Percentiles rank a stretch among this genome's conserved stretches.
These are phyloP conservation scores for Claviceps sp. DNA, from an alignment of 2,329 filamentous ascomycete species.

Conservation along the genomic window DNA sequence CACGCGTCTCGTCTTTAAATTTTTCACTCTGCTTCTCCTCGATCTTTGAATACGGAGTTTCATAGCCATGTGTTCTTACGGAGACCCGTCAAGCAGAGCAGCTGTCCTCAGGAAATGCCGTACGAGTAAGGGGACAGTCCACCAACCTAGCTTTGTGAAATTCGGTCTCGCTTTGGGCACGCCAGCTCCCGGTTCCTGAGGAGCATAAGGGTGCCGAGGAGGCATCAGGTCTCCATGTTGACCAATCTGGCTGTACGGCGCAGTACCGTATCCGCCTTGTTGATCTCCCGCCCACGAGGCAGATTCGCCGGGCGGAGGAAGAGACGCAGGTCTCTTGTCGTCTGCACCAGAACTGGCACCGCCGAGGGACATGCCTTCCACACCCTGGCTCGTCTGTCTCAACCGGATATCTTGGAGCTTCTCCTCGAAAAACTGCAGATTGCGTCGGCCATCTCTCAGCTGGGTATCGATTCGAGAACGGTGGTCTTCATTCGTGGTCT, in stretches of 20 bases:
- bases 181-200: conserved; percentile 48
- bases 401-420: conserved; percentile 79
- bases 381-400: conserved; percentile 56
- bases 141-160: conserved; percentile 87
- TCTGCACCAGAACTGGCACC: conserved; percentile 21
- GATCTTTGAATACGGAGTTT: neutral
- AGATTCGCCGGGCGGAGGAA: conserved; percentile 61
- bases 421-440: conserved; percentile 92
- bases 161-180: conserved; percentile 70
- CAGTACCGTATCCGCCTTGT: conserved; percentile 45
- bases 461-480: conserved; percentile 83
- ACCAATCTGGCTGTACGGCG: conserved; percentile 42
- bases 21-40: neutral
- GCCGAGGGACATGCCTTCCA: conserved; percentile 54
- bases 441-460: conserved; percentile 84
- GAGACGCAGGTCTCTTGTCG: conserved; percentile 27
- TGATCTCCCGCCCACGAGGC: conserved; percentile 32
- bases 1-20: neutral
- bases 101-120: too few species aligned
- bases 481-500: conserved; percentile 86
- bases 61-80: neutral
- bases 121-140: neutral
- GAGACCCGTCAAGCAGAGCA: neutral
- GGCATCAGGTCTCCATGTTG: conserved; percentile 66
- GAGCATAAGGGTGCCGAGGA: conserved; percentile 64